These are phyloP conservation scores for Emericellopsis terricola DNA, from an alignment of 495 filamentous ascomycete species.

Conservation along the genomic window DNA sequence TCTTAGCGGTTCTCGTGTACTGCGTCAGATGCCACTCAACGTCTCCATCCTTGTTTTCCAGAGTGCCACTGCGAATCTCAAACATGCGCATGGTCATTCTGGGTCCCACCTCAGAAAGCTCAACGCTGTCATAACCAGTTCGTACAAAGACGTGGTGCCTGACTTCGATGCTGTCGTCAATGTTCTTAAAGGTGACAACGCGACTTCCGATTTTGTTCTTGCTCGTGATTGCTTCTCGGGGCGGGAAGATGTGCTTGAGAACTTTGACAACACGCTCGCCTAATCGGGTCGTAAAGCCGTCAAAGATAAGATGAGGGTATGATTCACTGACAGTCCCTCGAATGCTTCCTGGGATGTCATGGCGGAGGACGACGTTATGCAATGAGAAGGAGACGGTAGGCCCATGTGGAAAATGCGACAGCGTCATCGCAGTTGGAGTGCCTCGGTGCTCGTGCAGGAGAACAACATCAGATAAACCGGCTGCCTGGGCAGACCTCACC, in stretches of 20 bases:
- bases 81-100: conserved; percentile 94
- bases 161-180: conserved; percentile 78
- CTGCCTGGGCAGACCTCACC: conserved; percentile 58
- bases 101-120: conserved; percentile 87
- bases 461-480: conserved; percentile 67
- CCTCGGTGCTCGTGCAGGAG: conserved; percentile 90
- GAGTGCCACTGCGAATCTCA: conserved; percentile 80
- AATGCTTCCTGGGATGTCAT: conserved; percentile 77
- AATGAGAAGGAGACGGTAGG: conserved; percentile 83
- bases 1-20: conserved; percentile 78
- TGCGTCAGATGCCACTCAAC: conserved; percentile 89
- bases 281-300: conserved; percentile 74
- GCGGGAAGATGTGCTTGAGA: conserved; percentile 87
- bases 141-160: conserved; percentile 36
- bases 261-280: conserved; percentile 76
- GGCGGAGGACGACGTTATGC: conserved; percentile 85
- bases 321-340: conserved; percentile 84
- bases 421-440: conserved; percentile 75
- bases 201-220: conserved; percentile 63
- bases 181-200: conserved; percentile 86
- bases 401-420: conserved; percentile 85
- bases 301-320: conserved; percentile 91
- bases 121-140: conserved; percentile 73
- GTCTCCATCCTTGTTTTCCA: conserved; percentile 94
- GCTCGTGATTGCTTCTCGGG: conserved; percentile 49